phyloP scores from a whole-genome alignment of 2,329 filamentous ascomycete genomes.

The Paecilomyces variotii region DNA sequence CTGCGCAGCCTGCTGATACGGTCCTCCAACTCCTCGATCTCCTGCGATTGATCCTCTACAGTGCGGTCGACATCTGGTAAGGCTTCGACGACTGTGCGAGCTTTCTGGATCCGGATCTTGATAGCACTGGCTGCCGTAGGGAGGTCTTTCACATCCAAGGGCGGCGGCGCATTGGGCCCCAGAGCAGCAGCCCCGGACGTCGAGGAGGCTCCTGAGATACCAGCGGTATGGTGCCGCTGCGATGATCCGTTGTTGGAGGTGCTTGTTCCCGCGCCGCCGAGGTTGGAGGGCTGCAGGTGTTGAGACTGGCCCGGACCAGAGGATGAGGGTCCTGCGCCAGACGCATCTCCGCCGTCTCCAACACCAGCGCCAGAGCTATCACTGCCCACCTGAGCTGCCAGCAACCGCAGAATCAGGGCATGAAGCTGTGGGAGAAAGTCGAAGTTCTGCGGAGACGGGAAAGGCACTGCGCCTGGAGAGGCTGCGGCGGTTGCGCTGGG shows the following conservation, averaged over 20 bases:
- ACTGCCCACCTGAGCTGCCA: slow-evolving; percentile 23
- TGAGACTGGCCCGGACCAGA: slow-evolving; percentile 9
- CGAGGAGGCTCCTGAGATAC: slow-evolving; percentile 14
- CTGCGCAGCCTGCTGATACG: slow-evolving; percentile 30
- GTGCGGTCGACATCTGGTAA: slow-evolving; percentile 38
- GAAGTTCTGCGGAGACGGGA: slow-evolving; percentile 72
- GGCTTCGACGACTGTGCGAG: slow-evolving; percentile 45
- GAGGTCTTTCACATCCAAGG: slow-evolving; percentile 65
- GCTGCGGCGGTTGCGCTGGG: slow-evolving; percentile 19
- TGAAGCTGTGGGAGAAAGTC: slow-evolving; percentile 79
- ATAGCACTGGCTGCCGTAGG: slow-evolving; percentile 68
- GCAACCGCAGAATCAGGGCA: slow-evolving; percentile 66
- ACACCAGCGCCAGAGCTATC: slow-evolving; percentile 11
- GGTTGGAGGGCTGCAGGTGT: slow-evolving; percentile 20
- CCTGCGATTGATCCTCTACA: slow-evolving; percentile 36
- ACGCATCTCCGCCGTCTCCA: slow-evolving; percentile 18
- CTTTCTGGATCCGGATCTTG: slow-evolving; percentile 76
- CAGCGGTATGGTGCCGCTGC: slow-evolving; percentile 21
- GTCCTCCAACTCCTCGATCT: slow-evolving; percentile 35
- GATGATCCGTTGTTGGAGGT: slow-evolving; percentile 10
- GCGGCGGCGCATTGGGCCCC: slow-evolving; percentile 28
- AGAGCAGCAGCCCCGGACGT: slow-evolving; percentile 13
- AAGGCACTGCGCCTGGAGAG: slow-evolving; percentile 44
- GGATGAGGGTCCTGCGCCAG: slow-evolving; percentile 8
- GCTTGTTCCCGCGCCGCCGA: slow-evolving; percentile 19